These are phyloP conservation scores for Penicillium pancosmium DNA, from an alignment of 495 filamentous ascomycete genomes.

Conservation along the genomic window DNA sequence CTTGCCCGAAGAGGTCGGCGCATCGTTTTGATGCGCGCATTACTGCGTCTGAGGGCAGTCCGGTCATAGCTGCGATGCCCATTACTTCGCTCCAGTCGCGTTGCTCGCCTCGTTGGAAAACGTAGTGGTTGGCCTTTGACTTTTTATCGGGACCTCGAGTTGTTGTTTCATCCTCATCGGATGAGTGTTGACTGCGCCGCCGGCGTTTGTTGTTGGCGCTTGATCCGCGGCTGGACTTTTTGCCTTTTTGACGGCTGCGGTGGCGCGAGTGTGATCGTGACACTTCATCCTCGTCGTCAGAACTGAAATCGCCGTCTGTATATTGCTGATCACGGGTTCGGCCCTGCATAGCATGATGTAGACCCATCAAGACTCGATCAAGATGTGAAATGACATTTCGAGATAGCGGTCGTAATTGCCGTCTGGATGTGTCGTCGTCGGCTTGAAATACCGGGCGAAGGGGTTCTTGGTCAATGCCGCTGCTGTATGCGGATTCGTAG, in stretches of 20 bases:
- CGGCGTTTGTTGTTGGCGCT: too few species aligned
- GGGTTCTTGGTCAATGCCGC: background rate
- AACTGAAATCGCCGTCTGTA: conserved; percentile 23
- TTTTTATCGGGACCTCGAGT: background rate
- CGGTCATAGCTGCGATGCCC: conserved; percentile 70
- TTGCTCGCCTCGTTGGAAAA: conserved; percentile 31
- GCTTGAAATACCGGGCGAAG: conserved; percentile 49
- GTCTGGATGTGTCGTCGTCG: conserved; percentile 65
- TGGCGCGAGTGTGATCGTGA: background rate
- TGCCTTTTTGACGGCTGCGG: too few species aligned
- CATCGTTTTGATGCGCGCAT: conserved; percentile 70
- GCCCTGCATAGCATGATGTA: conserved; percentile 64
- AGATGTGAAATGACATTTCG: conserved; percentile 66
- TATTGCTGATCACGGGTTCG: conserved; percentile 18
- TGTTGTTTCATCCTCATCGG: background rate
- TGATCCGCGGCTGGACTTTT: too few species aligned
- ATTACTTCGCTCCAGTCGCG: conserved; percentile 84
- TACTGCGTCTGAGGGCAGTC: conserved; percentile 63
- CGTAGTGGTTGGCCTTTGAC: background rate
- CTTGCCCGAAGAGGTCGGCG: conserved; percentile 66
- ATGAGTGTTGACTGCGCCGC: background rate
- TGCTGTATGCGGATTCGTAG: conserved; percentile 7
- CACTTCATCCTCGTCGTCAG: conserved; percentile 16
- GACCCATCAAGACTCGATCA: conserved; percentile 64
- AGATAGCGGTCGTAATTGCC: conserved; percentile 63